Base-by-base conservation (phyloP, 1,284 basidiomycete genomes). In the Cryptococcus depauperatus region DNA sequence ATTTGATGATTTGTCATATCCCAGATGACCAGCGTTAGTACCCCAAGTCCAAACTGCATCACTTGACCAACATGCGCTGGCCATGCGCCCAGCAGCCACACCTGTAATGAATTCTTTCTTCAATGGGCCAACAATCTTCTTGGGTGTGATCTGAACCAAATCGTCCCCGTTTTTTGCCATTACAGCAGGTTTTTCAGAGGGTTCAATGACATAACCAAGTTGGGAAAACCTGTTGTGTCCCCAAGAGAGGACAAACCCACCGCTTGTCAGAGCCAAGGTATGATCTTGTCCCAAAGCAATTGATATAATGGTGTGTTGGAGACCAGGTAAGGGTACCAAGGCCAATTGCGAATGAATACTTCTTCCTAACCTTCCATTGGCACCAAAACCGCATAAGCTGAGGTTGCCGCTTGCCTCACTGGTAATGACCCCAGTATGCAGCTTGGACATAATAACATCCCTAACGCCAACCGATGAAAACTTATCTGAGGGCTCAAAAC, bases 1-100 rank as follows among this genome's bases (percentile, higher is more conserved):
- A 35, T 84, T 85, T 0, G 84, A 76, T 4, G 73, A 66, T 60
- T 80, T 84, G 51, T 85, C 82, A 52, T 88, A 88, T 1, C 84
- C 82, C 84, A 98, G 76, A 66, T 98, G 95, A 0, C 95, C 95
- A 27, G 78, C 79, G 68, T 97, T 96, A 21, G 85, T 90, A 0
- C 93, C 95, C 92, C 92, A 98, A 0, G 92, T 95, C 71, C 81
- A 96, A 0, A 97, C 78, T n/a, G 82, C 79, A 14, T 78, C 77
- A 3, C 66, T 64, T 0, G 91, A 95, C 83, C 88, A 98, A 63
- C 88, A 93, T 2, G 82, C 90, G 18, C 86, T 90, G 21, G 89
- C 85, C 21, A 81, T 82, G 61, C 86, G 84, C 51, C 85, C 88
- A 0, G 91, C 90, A 1, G 91, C 87, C 3, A 93, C 77, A 16